Conservation (phyloP, 2,329 filamentous ascomycete genomes). For the Claviceps sp. region DNA sequence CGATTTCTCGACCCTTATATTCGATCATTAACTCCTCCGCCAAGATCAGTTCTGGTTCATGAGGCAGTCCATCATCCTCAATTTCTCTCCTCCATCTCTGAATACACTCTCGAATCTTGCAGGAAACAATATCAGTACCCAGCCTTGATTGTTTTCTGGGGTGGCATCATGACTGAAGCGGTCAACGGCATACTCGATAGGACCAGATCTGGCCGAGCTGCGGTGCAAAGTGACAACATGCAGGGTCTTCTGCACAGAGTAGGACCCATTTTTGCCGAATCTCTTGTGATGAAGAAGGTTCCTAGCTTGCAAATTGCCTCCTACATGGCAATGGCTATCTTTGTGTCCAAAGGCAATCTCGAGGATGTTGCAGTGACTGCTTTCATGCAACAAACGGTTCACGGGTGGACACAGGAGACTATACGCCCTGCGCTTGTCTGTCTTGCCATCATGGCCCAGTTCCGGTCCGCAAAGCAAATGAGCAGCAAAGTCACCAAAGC, state of each 20-base stretch:
- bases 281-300: conserved; percentile 60
- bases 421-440: conserved; percentile 63
- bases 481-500: conserved; percentile 57
- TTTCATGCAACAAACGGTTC: conserved; percentile 78
- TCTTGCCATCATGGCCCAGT: conserved; percentile 68
- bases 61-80: conserved; percentile 65
- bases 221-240: conserved; percentile 66
- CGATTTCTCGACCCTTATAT: conserved; percentile 81
- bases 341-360: conserved; percentile 70
- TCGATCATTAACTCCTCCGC: conserved; percentile 59
- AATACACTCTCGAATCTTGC: conserved; percentile 64
- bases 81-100: conserved; percentile 65
- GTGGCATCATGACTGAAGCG: conserved; percentile 72
- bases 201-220: conserved; percentile 59
- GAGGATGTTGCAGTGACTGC: conserved; percentile 69
- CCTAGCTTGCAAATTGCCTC: conserved; percentile 73
- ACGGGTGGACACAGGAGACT: conserved; percentile 64
- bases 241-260: conserved; percentile 59
- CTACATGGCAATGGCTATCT: conserved; percentile 80
- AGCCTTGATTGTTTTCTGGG: conserved; percentile 79
- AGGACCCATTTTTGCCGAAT: conserved; percentile 61
- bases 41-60: conserved; percentile 70
- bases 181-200: conserved; percentile 71
- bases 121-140: conserved; percentile 61
- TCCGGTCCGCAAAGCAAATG: conserved; percentile 56